phyloP scores from a whole-genome alignment of 768 basidiomycete genomes.

The Kockovaella imperatae region DNA sequence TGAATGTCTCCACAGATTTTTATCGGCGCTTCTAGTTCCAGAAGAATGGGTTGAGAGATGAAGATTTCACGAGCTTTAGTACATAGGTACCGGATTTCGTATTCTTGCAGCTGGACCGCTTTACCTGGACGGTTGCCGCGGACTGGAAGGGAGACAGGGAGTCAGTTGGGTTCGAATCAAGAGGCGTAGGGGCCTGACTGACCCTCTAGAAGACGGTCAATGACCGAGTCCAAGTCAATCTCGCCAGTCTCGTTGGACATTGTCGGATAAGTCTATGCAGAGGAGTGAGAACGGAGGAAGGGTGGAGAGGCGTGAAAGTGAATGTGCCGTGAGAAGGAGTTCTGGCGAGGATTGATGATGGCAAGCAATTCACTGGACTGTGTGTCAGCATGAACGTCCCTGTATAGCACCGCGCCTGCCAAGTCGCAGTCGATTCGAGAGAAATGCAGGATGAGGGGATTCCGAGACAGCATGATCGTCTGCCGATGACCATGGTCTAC shows the following conservation, averaged over 20 bases:
- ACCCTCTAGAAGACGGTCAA: conserved; percentile 97
- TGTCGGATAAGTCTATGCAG: conserved; percentile 5
- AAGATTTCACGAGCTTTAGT: conserved; percentile 93
- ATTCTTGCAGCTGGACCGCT: conserved; percentile 94
- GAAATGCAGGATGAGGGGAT: no score
- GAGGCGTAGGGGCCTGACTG: conserved; percentile 40
- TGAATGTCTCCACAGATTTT: conserved; percentile 99
- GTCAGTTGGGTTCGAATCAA: not conserved
- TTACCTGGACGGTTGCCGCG: conserved; percentile 98
- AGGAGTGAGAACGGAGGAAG: not conserved
- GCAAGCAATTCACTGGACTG: no score
- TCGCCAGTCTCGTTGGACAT: conserved; percentile 52
- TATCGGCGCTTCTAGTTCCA: conserved; percentile 94
- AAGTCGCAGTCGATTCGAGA: no score
- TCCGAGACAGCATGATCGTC: no score
- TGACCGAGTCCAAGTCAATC: conserved; percentile 99
- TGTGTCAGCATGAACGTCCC: no score
- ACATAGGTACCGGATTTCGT: no score
- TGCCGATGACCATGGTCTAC: no score
- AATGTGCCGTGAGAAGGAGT: not conserved
- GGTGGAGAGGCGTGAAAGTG: not conserved
- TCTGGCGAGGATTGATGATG: no score
- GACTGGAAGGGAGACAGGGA: conserved; percentile 51
- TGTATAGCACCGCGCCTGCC: no score
- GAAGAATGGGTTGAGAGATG: conserved; percentile 88